Evolutionary conservation across 2,329 filamentous ascomycete species (phyloP).

Genomic region (Sordariomycetes sp.): DNA sequence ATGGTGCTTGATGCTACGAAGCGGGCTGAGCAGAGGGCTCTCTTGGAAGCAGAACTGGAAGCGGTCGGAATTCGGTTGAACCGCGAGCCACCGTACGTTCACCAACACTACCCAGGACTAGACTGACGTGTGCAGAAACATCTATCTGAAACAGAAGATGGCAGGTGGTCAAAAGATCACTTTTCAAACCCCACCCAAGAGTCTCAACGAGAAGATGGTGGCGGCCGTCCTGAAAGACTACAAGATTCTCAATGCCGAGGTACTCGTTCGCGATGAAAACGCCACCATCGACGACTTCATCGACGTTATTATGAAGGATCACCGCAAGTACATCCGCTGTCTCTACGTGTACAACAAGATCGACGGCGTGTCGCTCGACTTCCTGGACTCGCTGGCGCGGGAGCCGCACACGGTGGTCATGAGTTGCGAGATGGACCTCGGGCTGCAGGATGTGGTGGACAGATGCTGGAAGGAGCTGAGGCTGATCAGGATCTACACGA

Average conservation of each 20-base stretch:
- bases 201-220: conserved; percentile 94
- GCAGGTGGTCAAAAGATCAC: conserved; percentile 98
- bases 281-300: conserved; percentile 97
- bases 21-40: conserved; percentile 80
- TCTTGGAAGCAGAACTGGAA: conserved; percentile 88
- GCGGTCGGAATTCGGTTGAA: conserved; percentile 93
- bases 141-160: conserved; percentile 93
- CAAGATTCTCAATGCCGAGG: conserved; percentile 96
- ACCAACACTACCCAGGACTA: background rate
- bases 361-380: conserved; percentile 87
- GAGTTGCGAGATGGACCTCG: conserved; percentile 92
- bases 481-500: conserved; percentile 90
- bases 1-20: conserved; percentile 98
- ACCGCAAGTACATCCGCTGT: conserved; percentile 91
- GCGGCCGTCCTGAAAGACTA: conserved; percentile 97
- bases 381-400: conserved; percentile 81
- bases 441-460: conserved; percentile 88
- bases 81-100: conserved; percentile 70
- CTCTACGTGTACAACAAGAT: conserved; percentile 99
- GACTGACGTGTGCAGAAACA: conserved; percentile 53
- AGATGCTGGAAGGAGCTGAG: conserved; percentile 89
- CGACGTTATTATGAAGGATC: conserved; percentile 98
- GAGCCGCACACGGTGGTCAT: conserved; percentile 95
- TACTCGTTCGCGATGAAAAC: conserved; percentile 88
- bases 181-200: conserved; percentile 81